phyloP scores from a whole-genome alignment of 2,329 filamentous ascomycete species.

The Beauveria sp. region DNA sequence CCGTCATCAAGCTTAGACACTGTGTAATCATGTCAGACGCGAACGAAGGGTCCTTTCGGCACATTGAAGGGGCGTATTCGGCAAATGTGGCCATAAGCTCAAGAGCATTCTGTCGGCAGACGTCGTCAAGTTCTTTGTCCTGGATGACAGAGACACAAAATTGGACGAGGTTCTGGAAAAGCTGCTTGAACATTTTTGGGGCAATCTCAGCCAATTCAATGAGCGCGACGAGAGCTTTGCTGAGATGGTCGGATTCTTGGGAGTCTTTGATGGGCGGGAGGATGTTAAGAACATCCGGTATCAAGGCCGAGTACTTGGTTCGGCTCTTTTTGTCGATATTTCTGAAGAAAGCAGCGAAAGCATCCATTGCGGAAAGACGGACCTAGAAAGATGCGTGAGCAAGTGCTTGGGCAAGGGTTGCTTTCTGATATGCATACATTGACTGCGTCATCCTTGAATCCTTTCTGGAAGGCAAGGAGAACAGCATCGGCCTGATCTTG shows the following conservation, averaged over 20 bases:
- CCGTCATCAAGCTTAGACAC: slow-evolving; percentile 95
- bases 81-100: slow-evolving; percentile 98
- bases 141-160: slow-evolving; percentile 92
- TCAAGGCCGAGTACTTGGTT: slow-evolving; percentile 75
- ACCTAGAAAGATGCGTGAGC: slow-evolving; percentile 45
- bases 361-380: slow-evolving; percentile 88
- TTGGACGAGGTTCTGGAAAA: slow-evolving; percentile 89
- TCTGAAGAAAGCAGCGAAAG: slow-evolving; percentile 92
- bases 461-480: slow-evolving; percentile 77
- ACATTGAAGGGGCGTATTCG: slow-evolving; percentile 89
- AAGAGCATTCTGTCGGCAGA: slow-evolving; percentile 86
- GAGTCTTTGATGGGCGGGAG: slow-evolving; percentile 89
- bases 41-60: slow-evolving; percentile 87
- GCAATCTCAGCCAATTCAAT: slow-evolving; percentile 93
- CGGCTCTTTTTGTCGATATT: slow-evolving; percentile 84
- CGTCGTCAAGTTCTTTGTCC: slow-evolving; percentile 87
- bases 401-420: slow-evolving; percentile 13
- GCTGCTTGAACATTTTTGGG: slow-evolving; percentile 91
- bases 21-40: slow-evolving; percentile 97
- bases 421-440: slow-evolving; percentile 43
- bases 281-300: slow-evolving; percentile 90
- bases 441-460: slow-evolving; percentile 83
- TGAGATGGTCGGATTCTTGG: slow-evolving; percentile 83
- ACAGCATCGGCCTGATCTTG: slow-evolving; percentile 93
- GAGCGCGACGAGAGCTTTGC: slow-evolving; percentile 79